These are phyloP conservation scores for Nidularia sp. DNA, from an alignment of 768 basidiomycete species.

Conservation along the genomic window DNA sequence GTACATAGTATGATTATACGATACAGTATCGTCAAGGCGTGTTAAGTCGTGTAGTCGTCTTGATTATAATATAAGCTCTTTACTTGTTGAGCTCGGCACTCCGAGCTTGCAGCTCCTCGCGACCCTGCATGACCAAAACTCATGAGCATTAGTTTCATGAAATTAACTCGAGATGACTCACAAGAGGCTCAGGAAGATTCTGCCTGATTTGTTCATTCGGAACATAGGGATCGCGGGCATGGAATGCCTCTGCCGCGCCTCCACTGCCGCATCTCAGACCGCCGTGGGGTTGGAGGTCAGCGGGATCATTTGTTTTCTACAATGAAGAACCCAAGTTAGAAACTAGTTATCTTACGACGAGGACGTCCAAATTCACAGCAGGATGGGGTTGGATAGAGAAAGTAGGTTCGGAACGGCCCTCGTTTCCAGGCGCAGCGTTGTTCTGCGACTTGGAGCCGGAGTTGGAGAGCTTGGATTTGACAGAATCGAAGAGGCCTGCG, in stretches of 20 bases:
- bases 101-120: constrained; percentile 1
- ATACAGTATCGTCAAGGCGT: background rate
- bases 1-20: background rate
- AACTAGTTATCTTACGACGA: background rate
- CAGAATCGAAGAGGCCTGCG: background rate
- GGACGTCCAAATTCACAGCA: constrained; percentile 24
- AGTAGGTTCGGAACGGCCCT: background rate
- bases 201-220: constrained; percentile 26
- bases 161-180: background rate
- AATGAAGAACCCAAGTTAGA: constrained; percentile 2
- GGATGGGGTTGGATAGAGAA: constrained; percentile 39
- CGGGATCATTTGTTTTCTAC: constrained; percentile 41
- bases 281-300: constrained; percentile 30
- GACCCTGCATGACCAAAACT: background rate
- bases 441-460: background rate
- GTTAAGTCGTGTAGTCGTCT: background rate
- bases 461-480: background rate
- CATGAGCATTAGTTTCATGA: background rate
- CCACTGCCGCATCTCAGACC: constrained; percentile 17
- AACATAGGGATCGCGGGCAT: constrained; percentile 34
- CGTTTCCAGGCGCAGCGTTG: background rate
- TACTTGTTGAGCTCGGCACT: background rate
- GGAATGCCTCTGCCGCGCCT: constrained; percentile 30
- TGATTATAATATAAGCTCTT: no score
- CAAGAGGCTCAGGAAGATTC: constrained; percentile 18